Base-by-base conservation (phyloP, 2,329 filamentous ascomycete species). In the Claviceps digitariae region DNA sequence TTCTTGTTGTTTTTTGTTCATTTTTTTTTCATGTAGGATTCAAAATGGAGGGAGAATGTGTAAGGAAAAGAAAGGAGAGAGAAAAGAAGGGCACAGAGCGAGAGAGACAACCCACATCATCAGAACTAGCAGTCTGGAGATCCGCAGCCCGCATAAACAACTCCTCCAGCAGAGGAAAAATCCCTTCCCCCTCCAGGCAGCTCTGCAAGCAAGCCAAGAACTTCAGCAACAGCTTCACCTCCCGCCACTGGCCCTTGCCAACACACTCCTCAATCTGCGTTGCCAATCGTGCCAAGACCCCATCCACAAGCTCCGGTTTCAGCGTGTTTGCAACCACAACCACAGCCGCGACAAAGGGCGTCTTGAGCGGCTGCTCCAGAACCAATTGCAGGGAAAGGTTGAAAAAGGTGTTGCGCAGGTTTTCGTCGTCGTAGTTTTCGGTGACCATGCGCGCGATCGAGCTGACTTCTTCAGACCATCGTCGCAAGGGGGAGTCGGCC, bases 291-390 rank as follows among this genome's bases (percentile, higher is more conserved):
- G 72, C 75, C 59, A 97, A 74, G 21, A 95, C 74, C 58, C 89
- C 81, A 40, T 77, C 76, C 34, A 85, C 80, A 38, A 95, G 75
- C 59, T 93, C 86, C 4, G 85, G 76, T 64, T 88, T 89, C 61
- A 86, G 72, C 27, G 81, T 79, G 71, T 97, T 96, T 59, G 84
- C 79, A 54, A 89, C 79, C 54, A 95, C 77, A 45, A 94, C 78
- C 15, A 91, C 83, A 21, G 87, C 88, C 10, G 90, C 90, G 40
- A 95, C 78, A 66, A 96, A 97, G 0, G 93, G 91, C n/a, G 90
- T 94, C 75, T 97, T 97, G 68, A 98, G 84, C 1, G 93, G 93
- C 71, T 98, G 93, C 71, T 98, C 93, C 38, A 88, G 67, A 45
- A 86, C 77, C 59, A 97, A 76, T 68, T 91, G 87, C 55, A 90